These are phyloP conservation scores for Hebeloma cylindrosporum DNA, from an alignment of 768 basidiomycete genomes.

Conservation along the genomic window DNA sequence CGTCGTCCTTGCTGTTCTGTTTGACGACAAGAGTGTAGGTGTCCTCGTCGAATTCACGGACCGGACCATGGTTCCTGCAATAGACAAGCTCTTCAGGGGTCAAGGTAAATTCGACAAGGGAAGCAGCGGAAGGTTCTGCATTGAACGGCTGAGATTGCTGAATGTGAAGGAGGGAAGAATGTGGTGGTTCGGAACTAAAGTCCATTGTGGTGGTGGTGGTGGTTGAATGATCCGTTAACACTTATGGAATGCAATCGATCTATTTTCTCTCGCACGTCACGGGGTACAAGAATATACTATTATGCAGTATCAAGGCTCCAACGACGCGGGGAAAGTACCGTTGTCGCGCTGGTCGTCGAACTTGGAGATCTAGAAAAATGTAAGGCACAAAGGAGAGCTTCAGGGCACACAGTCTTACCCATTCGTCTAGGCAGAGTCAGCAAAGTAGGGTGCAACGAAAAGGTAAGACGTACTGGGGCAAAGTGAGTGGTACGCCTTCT, in stretches of 20 bases:
- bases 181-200: constrained; percentile 47
- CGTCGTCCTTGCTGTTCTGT: constrained; percentile 32
- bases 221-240: constrained; percentile 11
- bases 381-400: constrained; percentile 7
- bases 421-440: constrained; percentile 65
- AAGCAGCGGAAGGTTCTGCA: constrained; percentile 59
- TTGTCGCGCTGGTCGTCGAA: constrained; percentile 96
- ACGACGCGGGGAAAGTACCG: constrained; percentile 88
- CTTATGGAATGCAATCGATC: constrained; percentile 1
- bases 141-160: constrained; percentile 59
- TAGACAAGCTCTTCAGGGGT: constrained; percentile 70
- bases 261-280: constrained; percentile 17
- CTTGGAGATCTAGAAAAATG: constrained; percentile 60
- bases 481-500: constrained; percentile 90
- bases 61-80: constrained; percentile 70
- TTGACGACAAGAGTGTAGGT: constrained; percentile 42
- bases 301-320: constrained; percentile 53
- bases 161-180: constrained; percentile 46
- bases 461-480: constrained; percentile 97
- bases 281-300: constrained; percentile 8
- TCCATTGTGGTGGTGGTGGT: constrained; percentile 38
- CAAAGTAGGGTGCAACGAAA: constrained; percentile 1
- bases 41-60: constrained; percentile 49
- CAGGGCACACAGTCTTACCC: constrained; percentile 52
- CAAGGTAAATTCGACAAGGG: constrained; percentile 55